Conservation (phyloP, 177 flowering plant species). For the Tripterygium wilfordii region DNA sequence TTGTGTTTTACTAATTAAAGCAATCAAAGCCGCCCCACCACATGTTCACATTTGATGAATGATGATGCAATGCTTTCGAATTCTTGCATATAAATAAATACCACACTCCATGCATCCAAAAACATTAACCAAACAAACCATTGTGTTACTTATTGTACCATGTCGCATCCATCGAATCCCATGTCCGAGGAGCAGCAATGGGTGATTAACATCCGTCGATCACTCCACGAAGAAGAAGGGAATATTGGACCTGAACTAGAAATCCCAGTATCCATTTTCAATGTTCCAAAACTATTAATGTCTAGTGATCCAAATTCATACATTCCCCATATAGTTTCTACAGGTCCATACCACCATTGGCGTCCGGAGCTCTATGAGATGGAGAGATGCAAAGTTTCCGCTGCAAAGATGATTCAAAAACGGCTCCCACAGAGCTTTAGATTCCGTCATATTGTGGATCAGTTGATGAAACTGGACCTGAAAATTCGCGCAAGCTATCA, state of each 20-base stretch:
- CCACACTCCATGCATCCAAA: too few relatives aligned
- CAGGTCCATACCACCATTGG: conserved; percentile 42
- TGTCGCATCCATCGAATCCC: too few relatives aligned
- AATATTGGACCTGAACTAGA: conserved; percentile 19
- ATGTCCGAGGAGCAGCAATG: too few relatives aligned
- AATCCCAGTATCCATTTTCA: conserved; percentile 27
- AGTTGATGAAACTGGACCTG: conserved; percentile 15
- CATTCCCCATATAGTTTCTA: conserved; percentile 30
- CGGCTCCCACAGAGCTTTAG: conserved; percentile 8
- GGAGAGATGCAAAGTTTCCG: conserved; percentile 33
- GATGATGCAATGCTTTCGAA: too few relatives aligned
- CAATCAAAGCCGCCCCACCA: too few relatives aligned
- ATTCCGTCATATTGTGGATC: conserved; percentile 18
- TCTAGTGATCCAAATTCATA: conserved; percentile 21
- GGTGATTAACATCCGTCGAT: conserved; percentile 25
- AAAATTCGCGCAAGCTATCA: conserved; percentile 39
- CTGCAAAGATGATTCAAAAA: conserved; percentile 25
- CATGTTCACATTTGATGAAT: too few relatives aligned
- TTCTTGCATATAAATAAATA: too few relatives aligned
- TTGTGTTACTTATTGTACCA: too few relatives aligned
- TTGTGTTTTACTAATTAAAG: too few relatives aligned
- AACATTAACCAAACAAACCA: too few relatives aligned
- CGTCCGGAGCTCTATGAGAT: conserved; percentile 36
- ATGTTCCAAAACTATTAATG: conserved; percentile 28
- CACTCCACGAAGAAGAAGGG: conserved; percentile 23